These are phyloP conservation scores for Abrus pulchellus DNA, from an alignment of 306 rosid genomes.

Conservation along the genomic window DNA sequence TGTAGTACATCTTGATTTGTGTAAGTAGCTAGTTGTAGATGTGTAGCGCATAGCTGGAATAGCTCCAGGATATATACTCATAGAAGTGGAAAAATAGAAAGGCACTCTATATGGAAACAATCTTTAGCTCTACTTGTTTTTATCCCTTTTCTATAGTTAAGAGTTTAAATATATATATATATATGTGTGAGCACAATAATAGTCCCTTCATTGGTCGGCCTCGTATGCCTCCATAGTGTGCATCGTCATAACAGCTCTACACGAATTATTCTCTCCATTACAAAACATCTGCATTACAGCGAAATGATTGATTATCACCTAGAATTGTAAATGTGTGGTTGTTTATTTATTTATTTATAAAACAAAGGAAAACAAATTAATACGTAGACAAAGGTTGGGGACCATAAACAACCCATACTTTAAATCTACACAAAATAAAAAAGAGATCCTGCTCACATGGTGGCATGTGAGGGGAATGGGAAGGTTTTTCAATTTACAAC, in stretches of 20 bases:
- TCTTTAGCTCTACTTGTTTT: conserved; percentile 41
- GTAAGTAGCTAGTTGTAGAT: conserved; percentile 57
- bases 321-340: conserved; percentile 39
- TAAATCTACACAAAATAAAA: conserved; percentile 68
- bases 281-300: conserved; percentile 46
- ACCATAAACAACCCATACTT: conserved; percentile 97
- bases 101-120: conserved; percentile 45
- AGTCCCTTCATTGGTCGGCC: conserved; percentile 36
- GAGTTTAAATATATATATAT: not conserved
- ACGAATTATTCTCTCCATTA: conserved; percentile 39
- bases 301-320: conserved; percentile 55
- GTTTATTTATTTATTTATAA: conserved; percentile 34
- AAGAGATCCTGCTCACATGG: conserved; percentile 83
- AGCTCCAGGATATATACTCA: conserved; percentile 48
- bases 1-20: conserved; percentile 56
- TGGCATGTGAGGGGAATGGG: conserved; percentile 85
- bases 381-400: conserved; percentile 71
- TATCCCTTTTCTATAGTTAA: conserved; percentile 18
- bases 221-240: conserved; percentile 47
- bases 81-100: conserved; percentile 51
- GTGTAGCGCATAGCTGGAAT: conserved; percentile 49
- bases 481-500: conserved; percentile 43
- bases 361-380: conserved; percentile 44
- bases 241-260: conserved; percentile 32
- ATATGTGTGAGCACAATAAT: not conserved